Evolutionary conservation across 2,329 filamentous ascomycete species (phyloP), one percentile per base, ranked within the genome.

Genomic region (Cladorrhinum sp.): DNA sequence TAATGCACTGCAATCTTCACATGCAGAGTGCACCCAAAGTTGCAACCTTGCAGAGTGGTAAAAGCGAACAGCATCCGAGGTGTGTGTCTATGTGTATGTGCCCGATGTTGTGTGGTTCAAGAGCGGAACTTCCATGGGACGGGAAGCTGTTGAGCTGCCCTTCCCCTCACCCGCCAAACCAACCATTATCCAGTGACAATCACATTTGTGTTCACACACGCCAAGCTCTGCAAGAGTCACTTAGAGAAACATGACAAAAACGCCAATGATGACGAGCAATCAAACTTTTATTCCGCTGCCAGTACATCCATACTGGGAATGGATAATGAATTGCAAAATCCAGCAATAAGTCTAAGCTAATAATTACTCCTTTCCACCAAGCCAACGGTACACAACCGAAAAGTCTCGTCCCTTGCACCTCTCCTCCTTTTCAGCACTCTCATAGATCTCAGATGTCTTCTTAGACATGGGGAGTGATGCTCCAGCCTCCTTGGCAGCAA

Each of bases 351-450:
- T 23, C 5, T 51, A 41, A 8, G 20, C 36, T 12, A 23, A 50
- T 22, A 6, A 41, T 59, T 59, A 71, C 69, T 84, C 80, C 67
- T 81, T 79, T 1, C 83, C 81, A 0, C 81, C 83, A 48, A 92
- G 69, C 76, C 88, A 91, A 68, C 87, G 81, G 73, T 93, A 95
- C 8, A 95, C 85, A 7, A 93, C 89, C 0, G 89, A 92, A 73
- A 95, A 95, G 71, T 95, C 91, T 61, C 87, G 84, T 0, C 89
- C 88, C 64, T 84, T 83, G 70, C 84, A 89, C 50, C 73, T 70
- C 58, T 90, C 84, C 53, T 80, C 77, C 66, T 81, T 75, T 71
- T 88, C 86, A 0, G 88, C 86, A 25, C 78, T 77, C 64, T 86
- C 85, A 68, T 95, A 95, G 6, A 93, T 84, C 52, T 83, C 78